A percentile compares a stretch with the other conserved stretches of the same genome.
phyloP scores from a whole-genome alignment of 2,329 filamentous ascomycete genomes.

The Didymella glomerata region DNA sequence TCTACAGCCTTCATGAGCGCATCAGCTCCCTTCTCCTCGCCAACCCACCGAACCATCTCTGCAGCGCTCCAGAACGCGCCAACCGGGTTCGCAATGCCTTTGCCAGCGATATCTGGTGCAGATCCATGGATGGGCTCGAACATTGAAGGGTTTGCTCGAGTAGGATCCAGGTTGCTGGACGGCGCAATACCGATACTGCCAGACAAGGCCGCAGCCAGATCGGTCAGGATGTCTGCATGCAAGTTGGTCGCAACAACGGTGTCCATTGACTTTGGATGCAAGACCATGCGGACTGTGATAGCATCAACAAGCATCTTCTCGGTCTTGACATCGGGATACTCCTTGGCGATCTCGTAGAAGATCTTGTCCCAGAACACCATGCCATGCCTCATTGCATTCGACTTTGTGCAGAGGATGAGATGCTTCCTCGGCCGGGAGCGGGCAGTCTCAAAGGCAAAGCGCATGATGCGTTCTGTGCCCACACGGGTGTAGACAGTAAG shows the following conservation, averaged over 20 bases:
- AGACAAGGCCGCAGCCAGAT: slow-evolving; percentile 71
- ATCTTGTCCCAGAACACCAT: slow-evolving; percentile 61
- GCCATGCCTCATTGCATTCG: slow-evolving; percentile 59
- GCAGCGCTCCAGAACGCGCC: slow-evolving; percentile 75
- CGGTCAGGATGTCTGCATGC: slow-evolving; percentile 70
- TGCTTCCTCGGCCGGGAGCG: slow-evolving; percentile 55
- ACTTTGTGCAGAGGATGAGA: slow-evolving; percentile 61
- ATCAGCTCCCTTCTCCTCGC: slow-evolving; percentile 65
- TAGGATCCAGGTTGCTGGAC: slow-evolving; percentile 72
- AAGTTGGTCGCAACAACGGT: slow-evolving; percentile 60
- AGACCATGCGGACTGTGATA: slow-evolving; percentile 60
- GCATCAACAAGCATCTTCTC: slow-evolving; percentile 62
- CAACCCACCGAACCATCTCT: slow-evolving; percentile 73
- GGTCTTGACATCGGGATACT: slow-evolving; percentile 56
- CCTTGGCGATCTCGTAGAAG: slow-evolving; percentile 56
- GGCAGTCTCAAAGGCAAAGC: slow-evolving; percentile 59
- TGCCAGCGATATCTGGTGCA: slow-evolving; percentile 70
- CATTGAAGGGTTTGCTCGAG: slow-evolving; percentile 64
- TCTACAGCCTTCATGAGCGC: slow-evolving; percentile 67
- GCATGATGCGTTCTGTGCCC: slow-evolving; percentile 58
- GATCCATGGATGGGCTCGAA: slow-evolving; percentile 72
- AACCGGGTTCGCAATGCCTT: slow-evolving; percentile 69
- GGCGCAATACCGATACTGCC: slow-evolving; percentile 74
- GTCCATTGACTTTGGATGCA: slow-evolving; percentile 56
- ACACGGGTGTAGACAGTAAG: slow-evolving; percentile 58